Evolutionary conservation across 441 rosid species (phyloP), one percentile per base, ranked within the genome.

Genomic region (Sinapis alba): DNA sequence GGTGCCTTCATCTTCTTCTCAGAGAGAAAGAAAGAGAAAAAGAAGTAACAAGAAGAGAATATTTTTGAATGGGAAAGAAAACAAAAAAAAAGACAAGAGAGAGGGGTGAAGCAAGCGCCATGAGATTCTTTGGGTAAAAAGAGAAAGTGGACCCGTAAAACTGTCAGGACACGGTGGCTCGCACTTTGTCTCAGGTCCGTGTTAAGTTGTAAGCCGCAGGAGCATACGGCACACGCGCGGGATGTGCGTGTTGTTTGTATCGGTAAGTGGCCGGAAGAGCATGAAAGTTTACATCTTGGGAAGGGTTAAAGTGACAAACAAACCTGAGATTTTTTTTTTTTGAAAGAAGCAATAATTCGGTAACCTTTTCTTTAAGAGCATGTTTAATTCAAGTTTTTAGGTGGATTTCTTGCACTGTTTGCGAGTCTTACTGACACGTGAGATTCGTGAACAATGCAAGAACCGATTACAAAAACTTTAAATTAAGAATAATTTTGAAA

Each of bases 1-100:
- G 89, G 91, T 67, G 87, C 86, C 78, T 80, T 86, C 97, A 90
- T 90, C 34, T 75, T 30, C 56, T 50, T 50, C 53, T 58, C 19
- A 57, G 34, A 10, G 56, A 21, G 63, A 61, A 68, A 56, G 50
- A 28, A 28, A 41, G 50, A 41, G 9, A 36, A 36, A 41, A 68
- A 60, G 34, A 67, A 67, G 45, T 34, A 68, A 54, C 65, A 34
- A 75, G 24, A 10, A 36, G 68, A 67, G 50, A 73, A 3, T 19
- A 41, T 36, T 50, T 50, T 36, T 3, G 43, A 20, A 4, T 4
- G 47, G 59, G 28, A 50, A 45, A 12, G 9, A 32, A 72, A 60
- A 60, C 65, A 60, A 67, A 32, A 38, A 32, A 34, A 47, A 67
- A n/a, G n/a, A 24, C 21, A 34, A 19, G 28, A 4, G 50, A 57